Conservation (phyloP, 2,329 filamentous ascomycete species). For the Penicillium sp. region DNA sequence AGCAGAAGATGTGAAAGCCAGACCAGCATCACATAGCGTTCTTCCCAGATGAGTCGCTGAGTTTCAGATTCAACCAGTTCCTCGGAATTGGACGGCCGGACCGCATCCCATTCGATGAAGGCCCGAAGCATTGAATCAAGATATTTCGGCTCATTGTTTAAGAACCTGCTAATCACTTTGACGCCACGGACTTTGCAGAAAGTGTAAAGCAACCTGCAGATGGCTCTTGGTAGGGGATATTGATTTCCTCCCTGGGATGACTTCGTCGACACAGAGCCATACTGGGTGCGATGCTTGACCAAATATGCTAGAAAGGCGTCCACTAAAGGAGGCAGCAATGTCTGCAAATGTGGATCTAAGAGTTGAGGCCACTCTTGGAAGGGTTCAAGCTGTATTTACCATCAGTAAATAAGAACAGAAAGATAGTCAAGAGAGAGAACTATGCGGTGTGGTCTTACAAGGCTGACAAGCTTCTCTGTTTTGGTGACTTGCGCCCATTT, state of each 20-base stretch:
- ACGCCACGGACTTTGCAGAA: slow-evolving; percentile 93
- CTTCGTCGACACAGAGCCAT: slow-evolving; percentile 37
- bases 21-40: slow-evolving; percentile 80
- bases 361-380: slow-evolving; percentile 96
- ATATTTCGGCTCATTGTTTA: slow-evolving; percentile 85
- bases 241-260: slow-evolving; percentile 39
- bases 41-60: slow-evolving; percentile 70
- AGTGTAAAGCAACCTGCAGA: slow-evolving; percentile 78
- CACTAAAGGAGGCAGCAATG: slow-evolving; percentile 71
- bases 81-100: slow-evolving; percentile 16
- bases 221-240: slow-evolving; percentile 63
- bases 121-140: slow-evolving; percentile 76
- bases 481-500: slow-evolving; percentile 41
- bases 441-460: slow-evolving; percentile 34
- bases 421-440: neutral
- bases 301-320: slow-evolving; percentile 72
- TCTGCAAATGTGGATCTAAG: slow-evolving; percentile 77
- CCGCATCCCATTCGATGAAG: slow-evolving; percentile 61
- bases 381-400: slow-evolving; percentile 62
- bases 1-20: slow-evolving; percentile 83
- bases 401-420: slow-evolving; percentile 14
- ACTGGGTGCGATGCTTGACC: slow-evolving; percentile 41
- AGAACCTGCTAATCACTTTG: slow-evolving; percentile 86
- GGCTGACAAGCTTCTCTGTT: slow-evolving; percentile 40
- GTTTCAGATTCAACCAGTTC: slow-evolving; percentile 20